A percentile compares a stretch with the other conserved stretches of the same genome.
These are phyloP conservation scores for Ambrosiella xylebori DNA, from an alignment of 2,329 filamentous ascomycete species.

Conservation along the genomic window DNA sequence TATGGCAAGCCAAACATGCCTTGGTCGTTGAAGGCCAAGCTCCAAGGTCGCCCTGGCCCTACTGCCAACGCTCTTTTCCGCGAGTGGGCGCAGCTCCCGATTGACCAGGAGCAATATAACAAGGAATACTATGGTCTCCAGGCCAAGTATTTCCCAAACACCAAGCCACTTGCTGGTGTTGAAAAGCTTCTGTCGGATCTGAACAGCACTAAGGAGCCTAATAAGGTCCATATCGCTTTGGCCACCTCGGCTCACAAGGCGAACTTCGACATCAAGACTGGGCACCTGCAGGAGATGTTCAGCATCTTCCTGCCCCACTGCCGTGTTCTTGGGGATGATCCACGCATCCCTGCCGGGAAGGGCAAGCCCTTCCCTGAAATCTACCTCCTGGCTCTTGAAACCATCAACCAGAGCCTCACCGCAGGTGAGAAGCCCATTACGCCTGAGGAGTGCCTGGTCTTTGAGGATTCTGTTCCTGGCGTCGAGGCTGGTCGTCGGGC, in stretches of 20 bases:
- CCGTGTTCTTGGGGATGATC: slow-evolving; percentile 71
- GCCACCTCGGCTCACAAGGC: slow-evolving; percentile 59
- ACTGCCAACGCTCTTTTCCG: slow-evolving; percentile 40
- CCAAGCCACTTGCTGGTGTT: slow-evolving; percentile 68
- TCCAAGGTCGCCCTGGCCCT: slow-evolving; percentile 44
- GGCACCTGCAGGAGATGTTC: slow-evolving; percentile 40
- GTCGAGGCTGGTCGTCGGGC: slow-evolving; percentile 81
- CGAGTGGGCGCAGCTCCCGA: slow-evolving; percentile 73
- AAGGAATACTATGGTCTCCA: slow-evolving; percentile 46
- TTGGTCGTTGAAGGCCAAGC: slow-evolving; percentile 83
- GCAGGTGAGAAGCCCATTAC: slow-evolving; percentile 46
- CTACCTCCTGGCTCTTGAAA: slow-evolving; percentile 69
- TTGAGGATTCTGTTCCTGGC: slow-evolving; percentile 87
- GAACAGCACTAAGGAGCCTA: slow-evolving; percentile 33
- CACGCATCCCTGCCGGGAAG: slow-evolving; percentile 56
- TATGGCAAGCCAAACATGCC: slow-evolving; percentile 62
- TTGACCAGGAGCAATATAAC: slow-evolving; percentile 51
- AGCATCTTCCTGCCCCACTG: slow-evolving; percentile 50
- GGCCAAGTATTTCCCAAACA: slow-evolving; percentile 50
- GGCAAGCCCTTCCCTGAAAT: slow-evolving; percentile 94
- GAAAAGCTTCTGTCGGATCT: slow-evolving; percentile 47
- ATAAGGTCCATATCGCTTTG: slow-evolving; percentile 59
- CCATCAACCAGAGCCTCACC: slow-evolving; percentile 59
- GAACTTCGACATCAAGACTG: slow-evolving; percentile 66
- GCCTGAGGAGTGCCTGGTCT: slow-evolving; percentile 83